Evolutionary conservation across 305 asterid genomes (phyloP).

Genomic region (Fraxinus xanthoxyloides): DNA sequence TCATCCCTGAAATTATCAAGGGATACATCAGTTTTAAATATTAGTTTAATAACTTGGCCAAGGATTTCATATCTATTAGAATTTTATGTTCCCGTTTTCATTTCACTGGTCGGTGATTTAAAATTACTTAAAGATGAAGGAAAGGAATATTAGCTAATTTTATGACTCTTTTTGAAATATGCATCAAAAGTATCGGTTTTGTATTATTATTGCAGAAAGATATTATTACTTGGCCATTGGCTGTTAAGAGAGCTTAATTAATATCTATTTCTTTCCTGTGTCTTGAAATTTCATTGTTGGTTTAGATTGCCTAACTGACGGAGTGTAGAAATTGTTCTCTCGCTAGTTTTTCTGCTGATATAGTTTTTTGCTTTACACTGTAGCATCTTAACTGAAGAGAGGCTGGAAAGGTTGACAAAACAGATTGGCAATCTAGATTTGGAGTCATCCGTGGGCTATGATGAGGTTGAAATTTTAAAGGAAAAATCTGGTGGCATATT

Average conservation of each 20-base stretch:
- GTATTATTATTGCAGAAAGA: not conserved
- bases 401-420: slow-evolving; percentile 80
- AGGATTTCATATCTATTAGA: not conserved
- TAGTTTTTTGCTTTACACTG: slow-evolving; percentile 24
- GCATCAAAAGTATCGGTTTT: not conserved
- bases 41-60: not conserved
- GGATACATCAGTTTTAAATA: not conserved
- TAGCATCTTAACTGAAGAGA: slow-evolving; percentile 92
- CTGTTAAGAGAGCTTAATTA: not conserved
- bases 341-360: slow-evolving; percentile 8
- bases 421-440: slow-evolving; percentile 65
- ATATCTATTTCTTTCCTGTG: slow-evolving; percentile 10
- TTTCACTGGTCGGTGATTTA: not conserved
- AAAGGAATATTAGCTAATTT: not conserved
- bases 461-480: slow-evolving; percentile 46
- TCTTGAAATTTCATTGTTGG: not conserved
- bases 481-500: slow-evolving; percentile 42
- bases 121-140: not conserved
- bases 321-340: not conserved
- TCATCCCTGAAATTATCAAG: not conserved
- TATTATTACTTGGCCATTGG: slow-evolving; percentile 17
- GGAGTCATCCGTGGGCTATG: slow-evolving; percentile 45
- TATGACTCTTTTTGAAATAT: not conserved
- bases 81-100: not conserved
- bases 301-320: slow-evolving; percentile 5